These are phyloP conservation scores for Alloteropsis semialata DNA, from an alignment of 176 grass and related monocot species.

Conservation along the genomic window DNA sequence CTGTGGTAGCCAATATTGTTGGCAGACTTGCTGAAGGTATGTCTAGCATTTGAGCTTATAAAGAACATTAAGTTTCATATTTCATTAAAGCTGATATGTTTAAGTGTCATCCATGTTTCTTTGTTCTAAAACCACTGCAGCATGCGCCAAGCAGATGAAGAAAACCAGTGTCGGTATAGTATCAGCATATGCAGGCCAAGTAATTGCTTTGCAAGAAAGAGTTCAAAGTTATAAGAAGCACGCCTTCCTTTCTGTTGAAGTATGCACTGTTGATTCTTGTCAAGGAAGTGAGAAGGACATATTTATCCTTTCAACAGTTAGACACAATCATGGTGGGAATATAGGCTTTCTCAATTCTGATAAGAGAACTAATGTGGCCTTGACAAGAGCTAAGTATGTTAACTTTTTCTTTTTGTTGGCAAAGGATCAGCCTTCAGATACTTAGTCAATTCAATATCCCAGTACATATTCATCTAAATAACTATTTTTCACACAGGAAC, in stretches of 20 bases:
- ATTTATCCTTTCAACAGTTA: conserved; percentile 53
- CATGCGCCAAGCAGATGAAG: background rate
- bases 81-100: background rate
- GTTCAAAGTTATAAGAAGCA: background rate
- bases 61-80: background rate
- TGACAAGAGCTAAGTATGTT: conserved; percentile 47
- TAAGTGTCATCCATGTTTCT: background rate
- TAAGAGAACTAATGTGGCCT: conserved; percentile 41
- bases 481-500: background rate
- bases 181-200: conserved; percentile 45
- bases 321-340: conserved; percentile 28
- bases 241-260: conserved; percentile 30
- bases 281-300: conserved; percentile 51
- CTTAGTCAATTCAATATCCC: background rate
- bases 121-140: conserved; percentile 17
- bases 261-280: conserved; percentile 35
- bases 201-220: conserved; percentile 31
- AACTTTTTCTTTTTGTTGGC: background rate
- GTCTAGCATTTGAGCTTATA: background rate
- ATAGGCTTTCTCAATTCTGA: conserved; percentile 36
- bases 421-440: background rate
- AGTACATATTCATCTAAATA: background rate
- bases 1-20: conserved; percentile 26
- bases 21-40: conserved; percentile 36
- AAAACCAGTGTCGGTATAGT: conserved; percentile 37